phyloP scores from a whole-genome alignment of 495 filamentous ascomycete species.

The Haplographium delicatum region DNA sequence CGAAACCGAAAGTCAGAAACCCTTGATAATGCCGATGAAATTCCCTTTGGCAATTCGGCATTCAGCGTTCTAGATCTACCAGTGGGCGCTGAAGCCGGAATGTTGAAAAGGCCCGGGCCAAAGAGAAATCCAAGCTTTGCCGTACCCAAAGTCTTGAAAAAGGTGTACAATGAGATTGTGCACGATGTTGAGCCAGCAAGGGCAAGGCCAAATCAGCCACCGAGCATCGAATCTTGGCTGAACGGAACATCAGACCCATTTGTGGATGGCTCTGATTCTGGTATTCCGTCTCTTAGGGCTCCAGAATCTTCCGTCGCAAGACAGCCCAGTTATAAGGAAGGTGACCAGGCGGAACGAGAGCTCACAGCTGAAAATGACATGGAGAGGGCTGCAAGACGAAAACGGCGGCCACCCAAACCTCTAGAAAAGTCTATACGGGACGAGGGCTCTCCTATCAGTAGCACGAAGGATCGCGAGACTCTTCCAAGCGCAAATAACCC shows the following conservation, averaged over 20 bases:
- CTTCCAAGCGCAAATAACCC: constrained; percentile 20
- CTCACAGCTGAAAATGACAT: constrained; percentile 3
- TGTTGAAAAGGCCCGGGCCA: constrained; percentile 13
- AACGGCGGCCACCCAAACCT: neutral
- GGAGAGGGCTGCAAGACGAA: neutral
- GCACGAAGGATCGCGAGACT: constrained; percentile 7
- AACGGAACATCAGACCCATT: constrained; percentile 70
- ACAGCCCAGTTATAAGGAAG: constrained; percentile 9
- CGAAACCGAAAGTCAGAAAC: constrained; percentile 17
- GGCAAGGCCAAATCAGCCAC: constrained; percentile 41
- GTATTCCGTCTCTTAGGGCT: constrained; percentile 16
- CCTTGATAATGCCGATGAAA: constrained; percentile 43
- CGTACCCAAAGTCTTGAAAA: constrained; percentile 50
- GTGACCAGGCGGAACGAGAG: constrained; percentile 10
- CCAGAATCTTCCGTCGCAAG: constrained; percentile 4
- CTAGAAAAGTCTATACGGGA: neutral
- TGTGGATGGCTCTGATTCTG: constrained; percentile 46
- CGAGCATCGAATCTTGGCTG: constrained; percentile 72
- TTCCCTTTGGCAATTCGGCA: constrained; percentile 52
- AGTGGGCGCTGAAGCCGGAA: constrained; percentile 36
- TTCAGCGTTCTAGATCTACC: constrained; percentile 51
- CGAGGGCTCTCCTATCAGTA: neutral
- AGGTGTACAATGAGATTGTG: constrained; percentile 48
- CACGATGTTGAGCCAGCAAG: constrained; percentile 47
- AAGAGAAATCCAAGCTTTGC: constrained; percentile 22